Evolutionary conservation across 202 grass and related monocot species (phyloP), one percentile per base, ranked within the genome.

Genomic region (Panicum hallii): DNA sequence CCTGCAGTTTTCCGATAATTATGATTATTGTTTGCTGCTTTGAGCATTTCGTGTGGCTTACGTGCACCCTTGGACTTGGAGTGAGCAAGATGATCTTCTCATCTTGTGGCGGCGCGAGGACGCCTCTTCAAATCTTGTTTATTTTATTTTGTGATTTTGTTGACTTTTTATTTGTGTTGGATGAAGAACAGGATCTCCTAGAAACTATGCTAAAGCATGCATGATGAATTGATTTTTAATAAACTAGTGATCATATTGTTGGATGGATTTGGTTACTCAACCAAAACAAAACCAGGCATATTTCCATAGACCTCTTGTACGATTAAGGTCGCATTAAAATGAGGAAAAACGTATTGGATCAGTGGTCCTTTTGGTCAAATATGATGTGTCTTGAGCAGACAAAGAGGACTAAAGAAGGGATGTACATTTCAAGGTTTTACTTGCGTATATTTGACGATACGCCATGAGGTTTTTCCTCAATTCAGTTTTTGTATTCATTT

Each of bases 81-180:
- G 70, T 83, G 60, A 76, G 28, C 75, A 41, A 71, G 53, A 56
- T 41, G 75, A 4, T 20, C 36, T 90, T 68, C 42, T 72, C 45
- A 5, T 79, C 79, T 4, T 57, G 66, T 68, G 79, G 73, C 60
- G 60, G 81, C 77, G 44, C 70, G n/a, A 69, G n/a, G 47, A 84
- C 69, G 22, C 0, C 52, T 77, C 83, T 72, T 85, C 43, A 20
- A 47, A 63, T 17, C 48, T n/a, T 20, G 3, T 72, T 30, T 49
- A 41, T 46, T 48, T 30, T 32, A 32, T 4, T 15, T 16, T 32
- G 10, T 50, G 20, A 1, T 42, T 70, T 28, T 67, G 61, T 34
- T 84, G 47, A 67, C 82, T n/a, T 56, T 56, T 2, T 34, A 1
- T 56, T 34, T 67, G 82, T 34, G 52, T 56, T 45, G 45, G 46